These are phyloP conservation scores for Fraxinus albicans DNA, from an alignment of 305 asterid species.

Conservation along the genomic window DNA sequence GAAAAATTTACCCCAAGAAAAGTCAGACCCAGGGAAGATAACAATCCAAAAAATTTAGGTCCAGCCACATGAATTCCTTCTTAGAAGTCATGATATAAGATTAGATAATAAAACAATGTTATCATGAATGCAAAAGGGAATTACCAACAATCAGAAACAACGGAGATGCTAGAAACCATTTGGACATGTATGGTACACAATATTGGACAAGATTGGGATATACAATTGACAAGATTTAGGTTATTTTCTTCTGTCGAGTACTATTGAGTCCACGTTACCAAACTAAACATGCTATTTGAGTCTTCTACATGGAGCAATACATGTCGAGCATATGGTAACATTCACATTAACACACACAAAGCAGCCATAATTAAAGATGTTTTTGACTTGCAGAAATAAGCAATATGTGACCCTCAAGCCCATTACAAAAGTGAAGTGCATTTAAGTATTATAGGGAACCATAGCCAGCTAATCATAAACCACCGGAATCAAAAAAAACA, in stretches of 20 bases:
- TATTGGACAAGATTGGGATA: neutral
- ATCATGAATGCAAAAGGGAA: neutral
- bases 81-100: neutral
- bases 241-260: neutral
- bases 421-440: neutral
- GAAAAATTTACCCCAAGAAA: neutral
- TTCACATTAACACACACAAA: neutral
- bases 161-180: neutral
- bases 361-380: neutral
- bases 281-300: neutral
- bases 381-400: neutral
- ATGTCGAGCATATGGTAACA: conserved; percentile 6
- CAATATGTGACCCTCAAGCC: neutral
- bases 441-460: conserved; percentile 6
- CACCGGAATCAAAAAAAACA: conserved; percentile 7
- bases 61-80: neutral
- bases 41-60: neutral
- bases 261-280: neutral
- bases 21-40: neutral
- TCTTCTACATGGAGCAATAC: neutral
- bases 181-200: neutral
- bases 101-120: neutral
- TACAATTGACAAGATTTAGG: neutral
- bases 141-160: neutral
- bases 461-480: neutral